Evolutionary conservation across 2,329 filamentous ascomycete species (phyloP), one percentile per base, ranked within the genome.

Genomic region (Hymenoscyphus fraxineus): DNA sequence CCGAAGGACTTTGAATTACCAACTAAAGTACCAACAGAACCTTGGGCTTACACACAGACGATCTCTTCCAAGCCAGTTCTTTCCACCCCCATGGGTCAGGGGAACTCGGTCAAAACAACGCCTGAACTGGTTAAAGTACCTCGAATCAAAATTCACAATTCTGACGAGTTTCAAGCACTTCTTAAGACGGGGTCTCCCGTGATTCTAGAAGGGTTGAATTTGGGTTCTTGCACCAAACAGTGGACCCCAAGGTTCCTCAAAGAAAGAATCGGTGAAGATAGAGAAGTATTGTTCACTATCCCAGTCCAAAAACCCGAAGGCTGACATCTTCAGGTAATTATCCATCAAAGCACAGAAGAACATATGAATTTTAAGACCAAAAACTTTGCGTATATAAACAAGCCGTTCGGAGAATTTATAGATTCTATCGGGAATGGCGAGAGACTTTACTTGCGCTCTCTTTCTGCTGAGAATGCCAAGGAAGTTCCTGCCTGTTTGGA

Each of bases 341-440:
- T 96, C 4, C 93, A 97, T 72, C 85, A 91, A 68, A 86, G 88
- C 22, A 77, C 80, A 6, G 82, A 80, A 4, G 80, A 84, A 38
- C 84, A 84, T 57, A 92, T 96, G 89, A 88, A 91, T 70, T 96
- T 97, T 73, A 87, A 87, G 64, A 80, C 82, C 57, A 96, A 96
- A 77, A 96, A 96, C 75, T 96, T 96, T 73, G 78, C 80, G 44
- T 96, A 96, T 73, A 80, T 83, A 9, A 91, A 86, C 3, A 87
- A 88, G 67, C 73, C 79, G 2, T 92, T 96, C 69, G 83, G 81
- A 1, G 77, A 82, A 0, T 93, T 96, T 73, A 80, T 93, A 60
- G 76, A 84, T 40, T 82, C 84, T 60, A 84, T 87, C 19, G 76
- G 82, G 22, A 74, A 75, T 5, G 90, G 90, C 12, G 82, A 82